These are phyloP conservation scores for Colletotrichum sp. DNA, from an alignment of 2,329 filamentous ascomycete species.

Conservation along the genomic window DNA sequence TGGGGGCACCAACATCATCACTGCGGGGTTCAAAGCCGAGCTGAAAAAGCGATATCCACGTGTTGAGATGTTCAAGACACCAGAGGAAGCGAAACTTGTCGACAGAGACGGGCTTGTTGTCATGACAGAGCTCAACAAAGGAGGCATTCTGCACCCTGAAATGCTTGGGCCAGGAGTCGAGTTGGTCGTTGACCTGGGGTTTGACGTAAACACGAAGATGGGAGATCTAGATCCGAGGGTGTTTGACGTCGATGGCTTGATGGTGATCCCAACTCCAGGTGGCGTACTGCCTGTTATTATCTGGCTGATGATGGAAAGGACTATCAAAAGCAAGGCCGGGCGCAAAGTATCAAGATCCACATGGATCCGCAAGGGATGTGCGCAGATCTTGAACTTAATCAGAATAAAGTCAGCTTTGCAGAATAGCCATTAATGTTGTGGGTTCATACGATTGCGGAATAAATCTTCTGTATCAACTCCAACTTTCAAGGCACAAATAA, in stretches of 20 bases:
- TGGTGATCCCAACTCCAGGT: neutral
- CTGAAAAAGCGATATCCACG: neutral
- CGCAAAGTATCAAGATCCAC: neutral
- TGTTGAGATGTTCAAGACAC: neutral
- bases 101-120: neutral
- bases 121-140: neutral
- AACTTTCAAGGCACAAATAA: neutral
- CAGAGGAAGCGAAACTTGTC: neutral
- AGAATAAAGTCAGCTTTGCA: neutral
- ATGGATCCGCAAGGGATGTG: neutral
- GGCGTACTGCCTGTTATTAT: neutral
- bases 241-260: neutral
- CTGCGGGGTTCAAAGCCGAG: neutral
- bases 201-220: neutral
- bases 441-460: neutral
- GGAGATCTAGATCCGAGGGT: neutral
- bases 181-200: neutral
- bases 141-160: neutral
- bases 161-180: neutral
- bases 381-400: neutral
- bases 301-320: neutral
- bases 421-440: neutral
- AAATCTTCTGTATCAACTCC: neutral
- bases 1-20: neutral
- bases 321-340: neutral